phyloP scores from a whole-genome alignment of 192 early-diverging fungal genomes.

The Ramicandelaber brevisporus region DNA sequence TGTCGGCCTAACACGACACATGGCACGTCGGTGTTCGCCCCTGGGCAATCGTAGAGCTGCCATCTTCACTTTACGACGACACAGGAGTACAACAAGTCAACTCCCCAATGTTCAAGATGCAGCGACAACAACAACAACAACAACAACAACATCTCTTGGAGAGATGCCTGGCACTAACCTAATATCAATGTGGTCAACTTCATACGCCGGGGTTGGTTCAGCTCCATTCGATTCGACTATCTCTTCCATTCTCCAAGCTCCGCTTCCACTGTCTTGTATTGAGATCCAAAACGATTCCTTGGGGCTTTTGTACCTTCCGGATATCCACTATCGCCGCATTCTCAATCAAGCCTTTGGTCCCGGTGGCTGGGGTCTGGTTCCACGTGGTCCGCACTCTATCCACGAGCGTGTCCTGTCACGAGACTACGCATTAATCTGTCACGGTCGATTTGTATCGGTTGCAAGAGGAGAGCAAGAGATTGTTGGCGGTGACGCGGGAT shows the following conservation, averaged over 20 bases:
- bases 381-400: conserved; percentile 68
- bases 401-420: conserved; percentile 50
- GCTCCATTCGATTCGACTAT: conserved; percentile 49
- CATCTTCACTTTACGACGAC: too few relatives aligned
- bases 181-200: conserved; percentile 56
- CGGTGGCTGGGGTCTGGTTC: conserved; percentile 67
- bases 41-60: too few relatives aligned
- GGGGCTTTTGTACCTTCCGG: conserved; percentile 83
- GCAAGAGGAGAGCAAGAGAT: conserved; percentile 88
- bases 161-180: too few relatives aligned
- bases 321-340: conserved; percentile 93
- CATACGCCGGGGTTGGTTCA: conserved; percentile 41
- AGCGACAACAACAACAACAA: too few relatives aligned
- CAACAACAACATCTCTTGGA: too few relatives aligned
- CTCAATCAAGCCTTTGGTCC: conserved; percentile 89
- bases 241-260: conserved; percentile 38
- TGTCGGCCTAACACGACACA: too few relatives aligned
- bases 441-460: conserved; percentile 71
- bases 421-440: conserved; percentile 74
- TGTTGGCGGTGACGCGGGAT: conserved; percentile 40
- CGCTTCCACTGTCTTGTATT: conserved; percentile 42
- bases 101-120: too few relatives aligned
- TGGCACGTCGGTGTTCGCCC: too few relatives aligned
- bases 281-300: conserved; percentile 91
- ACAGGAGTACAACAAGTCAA: too few relatives aligned